Base-by-base conservation (phyloP, 257 asterid genomes). In the Gynochthodes officinalis region DNA sequence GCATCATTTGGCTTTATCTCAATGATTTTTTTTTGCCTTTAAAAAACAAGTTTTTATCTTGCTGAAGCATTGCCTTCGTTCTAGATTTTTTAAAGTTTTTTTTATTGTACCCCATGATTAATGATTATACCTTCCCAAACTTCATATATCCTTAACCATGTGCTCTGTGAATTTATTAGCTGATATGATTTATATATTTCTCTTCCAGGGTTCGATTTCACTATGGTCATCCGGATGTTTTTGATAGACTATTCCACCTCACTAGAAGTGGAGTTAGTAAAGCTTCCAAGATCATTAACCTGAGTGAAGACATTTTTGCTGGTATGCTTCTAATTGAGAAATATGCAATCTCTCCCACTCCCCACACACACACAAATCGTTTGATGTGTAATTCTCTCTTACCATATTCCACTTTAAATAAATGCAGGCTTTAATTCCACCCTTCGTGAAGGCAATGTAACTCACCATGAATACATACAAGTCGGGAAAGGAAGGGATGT, bases 401-500 rank as follows among this genome's bases (percentile, higher is more conserved):
- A 65, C 71, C 75, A 14, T 70, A 27, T 28, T 75, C 21, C 21
- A 60, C 4, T 60, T 12, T 57, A 37, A 67, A 44, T 32, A 39
- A 69, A 5, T 81, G 80, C 77, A 95, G 99, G 99, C 60, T 95
- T 92, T 79, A 95, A 95, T 86, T 95, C 99, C 54, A 95, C 98
- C 21, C 98, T 95, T 30, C 96, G 99, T 66, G 96, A 87, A 83
- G 98, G 99, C 82, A 95, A 95, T 81, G 98, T 92, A 25, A 92
- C 98, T 40, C 98, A 95, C 83, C 99, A 95, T 74, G 99, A 95
- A 63, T 95, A 95, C 81, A 95, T 92, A 70, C 99, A 95, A 86
- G 99, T 95, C 73, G 99, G 99, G 43, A 95, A 95, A 87, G 98
- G 98, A 78, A 87, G 98, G 81, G 99, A 95, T 77, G 98, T 95